Evolutionary conservation across 2,329 filamentous ascomycete genomes (phyloP), one percentile per base, ranked within the genome.

Genomic region (Epichloe gansuensis): DNA sequence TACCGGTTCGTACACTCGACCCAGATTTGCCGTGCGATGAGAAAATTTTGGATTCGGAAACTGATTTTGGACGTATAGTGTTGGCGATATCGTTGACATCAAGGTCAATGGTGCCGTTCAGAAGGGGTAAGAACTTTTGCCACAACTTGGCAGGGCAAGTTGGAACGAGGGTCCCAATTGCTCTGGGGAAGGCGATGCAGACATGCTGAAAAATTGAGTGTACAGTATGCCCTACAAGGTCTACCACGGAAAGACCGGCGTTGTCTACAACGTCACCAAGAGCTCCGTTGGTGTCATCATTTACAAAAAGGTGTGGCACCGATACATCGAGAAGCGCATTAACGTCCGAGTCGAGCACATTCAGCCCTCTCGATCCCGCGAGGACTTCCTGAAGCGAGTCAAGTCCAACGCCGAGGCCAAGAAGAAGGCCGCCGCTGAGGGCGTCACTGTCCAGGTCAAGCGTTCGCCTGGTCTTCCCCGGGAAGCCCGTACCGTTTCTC

Each of bases 281-380:
- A 87, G 82, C 66, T 87, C 93, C 61, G 89, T 98, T 71, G 93
- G 93, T 68, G 87, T 98, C 74, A 96, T 98, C 78, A 87, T 98
- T 77, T 91, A 95, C 87, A 96, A 95, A 84, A 89, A 94, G 75
- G 93, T 98, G 73, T 89, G 90, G 78, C 93, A 97, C 85, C 87
- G 91, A 70, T 98, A 96, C 84, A 81, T 98, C 73, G 93, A 98
- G 87, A 98, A 98, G 89, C 91, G 93, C 74, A 84, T 98, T 80
- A 97, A 95, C 84, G 81, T 98, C 77, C 89, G 93, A 72, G 76
- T 97, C 75, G 93, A 98, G 85, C 93, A 98, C 85, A 82, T 98
- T 76, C 76, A 77, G 69, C 87, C 87, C 71, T 97, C 91, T 64
- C 87, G 93, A 73, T 97, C 91, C 68, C 84, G 93, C 71, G 91